These are phyloP conservation scores for Rhododendron simsii DNA, from an alignment of 148 eudicot genomes.

Conservation along the genomic window DNA sequence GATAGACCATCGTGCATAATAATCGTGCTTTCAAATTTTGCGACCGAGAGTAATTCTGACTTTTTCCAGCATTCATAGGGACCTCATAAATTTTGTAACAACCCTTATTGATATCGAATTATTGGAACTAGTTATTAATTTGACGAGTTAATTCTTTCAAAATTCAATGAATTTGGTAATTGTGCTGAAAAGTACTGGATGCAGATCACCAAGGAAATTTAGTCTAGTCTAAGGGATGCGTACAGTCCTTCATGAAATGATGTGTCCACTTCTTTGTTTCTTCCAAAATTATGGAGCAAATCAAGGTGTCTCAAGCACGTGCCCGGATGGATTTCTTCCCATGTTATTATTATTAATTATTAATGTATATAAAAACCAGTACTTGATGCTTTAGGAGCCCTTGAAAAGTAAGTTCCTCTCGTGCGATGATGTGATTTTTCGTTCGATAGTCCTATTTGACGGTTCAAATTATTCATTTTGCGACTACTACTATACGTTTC, in stretches of 20 bases:
- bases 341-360: background rate
- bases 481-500: background rate
- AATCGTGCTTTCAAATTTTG: no score
- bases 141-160: background rate
- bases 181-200: background rate
- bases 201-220: background rate
- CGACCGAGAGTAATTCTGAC: no score
- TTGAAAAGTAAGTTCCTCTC: background rate
- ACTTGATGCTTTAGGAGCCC: background rate
- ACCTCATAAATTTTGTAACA: no score
- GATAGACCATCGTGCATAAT: no score
- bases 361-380: background rate
- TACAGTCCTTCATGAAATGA: background rate
- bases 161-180: background rate
- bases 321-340: background rate
- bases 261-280: background rate
- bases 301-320: background rate
- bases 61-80: no score
- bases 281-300: background rate
- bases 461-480: background rate
- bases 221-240: background rate
- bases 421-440: background rate
- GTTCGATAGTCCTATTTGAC: background rate
- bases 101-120: background rate
- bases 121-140: background rate